Evolutionary conservation across 139 green algal species (phyloP), one percentile per base, ranked within the genome.

Genomic region (Coccomyxa sp.): DNA sequence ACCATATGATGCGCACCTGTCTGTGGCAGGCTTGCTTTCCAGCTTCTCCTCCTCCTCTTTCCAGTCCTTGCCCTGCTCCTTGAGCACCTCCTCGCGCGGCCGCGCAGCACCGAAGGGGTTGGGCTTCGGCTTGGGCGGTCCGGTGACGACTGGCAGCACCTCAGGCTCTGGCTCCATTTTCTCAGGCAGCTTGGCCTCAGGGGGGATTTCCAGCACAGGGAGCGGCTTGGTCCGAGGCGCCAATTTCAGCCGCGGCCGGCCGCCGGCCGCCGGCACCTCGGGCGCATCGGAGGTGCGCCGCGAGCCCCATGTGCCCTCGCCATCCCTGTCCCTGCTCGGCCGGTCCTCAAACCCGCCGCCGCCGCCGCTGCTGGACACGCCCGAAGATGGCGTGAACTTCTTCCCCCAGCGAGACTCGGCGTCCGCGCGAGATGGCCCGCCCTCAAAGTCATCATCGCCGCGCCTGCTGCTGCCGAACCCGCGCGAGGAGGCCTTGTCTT

Each of bases 61-160:
- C 59, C 13, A 14, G 27, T 18, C 60, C 17, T 18, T 15, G 17
- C 79, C 59, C 89, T 97, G 94, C 92, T 98, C 94, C 83, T 90
- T 91, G 76, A 98, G 86, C 80, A 98, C 92, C 86, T 98, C 94
- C 91, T 98, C 95, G 16, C 95, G 88, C 7, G 95, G 95, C 59
- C 91, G 86, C 0, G 95, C 95, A 0, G 88, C 91, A 31, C 95
- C 95, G 92, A 98, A 98, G 9, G 90, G 91, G 82, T 93, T 97
- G 84, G 60, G 71, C 10, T 58, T 76, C n/a, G 84, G 79, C 77
- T 82, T 82, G 9, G 80, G 79, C n/a, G 84, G 68, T 38, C 28
- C 57, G 0, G 18, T 71, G 4, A 25, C 18, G 18, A 71, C 18
- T 32, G 80, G 78, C 67, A 82, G 30, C n/a, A 71, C 67, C 63